Conservation (phyloP, 2,329 filamentous ascomycete genomes). For the Fusarium fujikuroi region DNA sequence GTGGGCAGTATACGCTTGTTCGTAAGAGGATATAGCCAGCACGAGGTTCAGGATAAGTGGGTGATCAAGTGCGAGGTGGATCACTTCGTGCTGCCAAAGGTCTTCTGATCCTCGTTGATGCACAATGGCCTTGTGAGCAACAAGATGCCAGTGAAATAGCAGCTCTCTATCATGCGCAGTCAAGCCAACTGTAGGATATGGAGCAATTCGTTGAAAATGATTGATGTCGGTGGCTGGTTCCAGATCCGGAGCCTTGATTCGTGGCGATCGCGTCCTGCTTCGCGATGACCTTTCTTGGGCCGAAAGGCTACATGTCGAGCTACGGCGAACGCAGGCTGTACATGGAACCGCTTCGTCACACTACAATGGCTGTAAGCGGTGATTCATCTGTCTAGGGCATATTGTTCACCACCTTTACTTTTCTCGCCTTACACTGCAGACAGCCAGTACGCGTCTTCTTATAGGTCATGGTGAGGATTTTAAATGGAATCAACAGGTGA, state of each 20-base stretch:
- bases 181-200: not conserved
- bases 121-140: not conserved
- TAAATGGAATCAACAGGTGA: not conserved
- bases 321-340: not conserved
- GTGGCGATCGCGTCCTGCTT: not conserved
- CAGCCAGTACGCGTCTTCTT: conserved; percentile 7
- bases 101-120: not conserved
- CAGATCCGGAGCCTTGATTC: not conserved
- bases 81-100: not conserved
- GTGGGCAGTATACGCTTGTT: not conserved
- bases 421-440: not conserved
- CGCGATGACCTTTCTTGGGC: not conserved
- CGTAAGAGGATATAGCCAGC: not conserved
- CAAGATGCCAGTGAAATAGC: not conserved
- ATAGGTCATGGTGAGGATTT: not conserved
- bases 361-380: not conserved
- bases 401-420: not conserved
- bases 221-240: not conserved
- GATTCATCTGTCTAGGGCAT: not conserved
- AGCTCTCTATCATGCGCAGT: not conserved
- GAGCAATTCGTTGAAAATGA: not conserved
- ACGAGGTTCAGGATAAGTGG: not conserved
- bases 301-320: not conserved
- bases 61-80: not conserved
- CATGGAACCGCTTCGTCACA: conserved; percentile 2